Conservation (phyloP, 2,329 filamentous ascomycete species). For the Xylaria arbuscula region DNA sequence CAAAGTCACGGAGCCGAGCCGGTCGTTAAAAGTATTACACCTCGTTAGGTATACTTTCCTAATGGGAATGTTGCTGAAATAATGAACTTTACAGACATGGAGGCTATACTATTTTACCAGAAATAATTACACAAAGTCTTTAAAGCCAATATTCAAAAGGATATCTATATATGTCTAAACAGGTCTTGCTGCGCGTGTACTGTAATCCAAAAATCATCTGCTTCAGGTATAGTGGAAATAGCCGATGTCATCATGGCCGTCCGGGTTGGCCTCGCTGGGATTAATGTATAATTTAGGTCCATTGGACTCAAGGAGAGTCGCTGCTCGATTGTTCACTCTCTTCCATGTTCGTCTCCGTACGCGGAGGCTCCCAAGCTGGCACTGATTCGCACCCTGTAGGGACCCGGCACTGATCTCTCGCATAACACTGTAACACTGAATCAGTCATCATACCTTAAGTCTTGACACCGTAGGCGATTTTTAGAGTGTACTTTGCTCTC, state of each 20-base stretch:
- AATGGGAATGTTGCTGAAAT: no score
- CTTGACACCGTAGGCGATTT: background rate
- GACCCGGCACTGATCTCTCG: conserved; percentile 66
- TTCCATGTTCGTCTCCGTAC: conserved; percentile 30
- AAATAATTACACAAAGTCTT: no score
- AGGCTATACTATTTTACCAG: no score
- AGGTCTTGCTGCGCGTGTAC: background rate
- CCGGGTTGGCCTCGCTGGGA: background rate
- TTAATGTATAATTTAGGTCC: background rate
- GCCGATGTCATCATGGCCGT: background rate
- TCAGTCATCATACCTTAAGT: background rate
- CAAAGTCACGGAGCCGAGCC: no score
- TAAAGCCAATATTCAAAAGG: no score
- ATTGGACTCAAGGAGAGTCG: conserved; percentile 43
- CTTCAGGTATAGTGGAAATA: background rate
- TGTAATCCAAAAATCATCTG: background rate
- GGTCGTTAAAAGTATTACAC: no score
- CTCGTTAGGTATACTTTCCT: no score
- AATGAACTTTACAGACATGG: no score
- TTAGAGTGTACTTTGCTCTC: background rate
- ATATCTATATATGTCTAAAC: background rate
- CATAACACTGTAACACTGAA: conserved; percentile 53
- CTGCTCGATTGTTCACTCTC: conserved; percentile 50
- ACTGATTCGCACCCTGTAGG: conserved; percentile 72
- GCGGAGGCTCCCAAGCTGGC: conserved; percentile 52